Conservation (phyloP, 108 stramenopile genomes). For the Skeletonema grethae region DNA sequence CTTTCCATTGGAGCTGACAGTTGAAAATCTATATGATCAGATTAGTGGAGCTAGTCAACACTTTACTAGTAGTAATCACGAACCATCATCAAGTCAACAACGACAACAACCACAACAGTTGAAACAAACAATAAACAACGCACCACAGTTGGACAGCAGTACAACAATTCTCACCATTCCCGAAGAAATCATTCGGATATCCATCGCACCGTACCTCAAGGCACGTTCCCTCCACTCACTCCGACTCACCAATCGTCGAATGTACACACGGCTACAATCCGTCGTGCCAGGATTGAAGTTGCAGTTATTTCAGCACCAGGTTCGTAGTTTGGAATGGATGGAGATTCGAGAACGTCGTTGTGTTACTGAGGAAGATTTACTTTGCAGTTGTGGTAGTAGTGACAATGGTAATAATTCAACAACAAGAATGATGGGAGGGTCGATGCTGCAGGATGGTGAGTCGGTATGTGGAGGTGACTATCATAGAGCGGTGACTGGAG, state of each 20-base stretch:
- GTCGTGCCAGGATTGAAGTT: constrained; percentile 76
- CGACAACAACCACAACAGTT: too few relatives aligned
- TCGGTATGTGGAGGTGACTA: constrained; percentile 47
- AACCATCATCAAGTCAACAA: not conserved
- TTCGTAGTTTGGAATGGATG: constrained; percentile 80
- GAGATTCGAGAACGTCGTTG: constrained; percentile 55
- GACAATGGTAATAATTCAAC: too few relatives aligned
- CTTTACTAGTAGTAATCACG: not conserved
- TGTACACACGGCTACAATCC: constrained; percentile 43
- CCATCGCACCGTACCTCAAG: constrained; percentile 60
- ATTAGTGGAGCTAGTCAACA: constrained; percentile 49
- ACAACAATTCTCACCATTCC: constrained; percentile 27
- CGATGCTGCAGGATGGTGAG: constrained; percentile 5
- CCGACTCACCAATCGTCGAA: constrained; percentile 52
- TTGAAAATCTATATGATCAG: constrained; percentile 63
- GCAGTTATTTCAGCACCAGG: constrained; percentile 73
- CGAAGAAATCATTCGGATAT: constrained; percentile 53
- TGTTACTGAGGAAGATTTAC: constrained; percentile 41
- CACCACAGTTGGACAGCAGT: too few relatives aligned
- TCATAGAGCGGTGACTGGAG: constrained; percentile 70
- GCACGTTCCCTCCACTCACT: constrained; percentile 62
- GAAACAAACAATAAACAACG: too few relatives aligned
- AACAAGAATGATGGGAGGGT: too few relatives aligned
- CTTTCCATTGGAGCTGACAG: constrained; percentile 59
- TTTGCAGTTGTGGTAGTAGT: not conserved